Evolutionary conservation across 2,329 filamentous ascomycete species (phyloP).

Genomic region (Ophiostoma tasmaniense): DNA sequence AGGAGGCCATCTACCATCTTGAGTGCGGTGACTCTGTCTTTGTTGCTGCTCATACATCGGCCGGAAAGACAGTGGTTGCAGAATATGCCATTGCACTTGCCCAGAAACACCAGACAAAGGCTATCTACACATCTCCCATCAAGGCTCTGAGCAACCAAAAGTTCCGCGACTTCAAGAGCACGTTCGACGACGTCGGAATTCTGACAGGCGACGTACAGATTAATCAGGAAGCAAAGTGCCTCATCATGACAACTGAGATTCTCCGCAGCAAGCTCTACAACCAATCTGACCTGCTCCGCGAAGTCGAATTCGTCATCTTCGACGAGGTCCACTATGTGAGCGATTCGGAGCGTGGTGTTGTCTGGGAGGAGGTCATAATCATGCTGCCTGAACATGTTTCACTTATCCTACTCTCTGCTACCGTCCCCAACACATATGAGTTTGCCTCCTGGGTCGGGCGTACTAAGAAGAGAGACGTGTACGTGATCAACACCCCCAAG

Average conservation of each 20-base stretch:
- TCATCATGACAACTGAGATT: conserved; percentile 99
- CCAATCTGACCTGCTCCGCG: conserved; percentile 88
- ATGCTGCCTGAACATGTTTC: conserved; percentile 98
- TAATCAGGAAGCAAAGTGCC: conserved; percentile 89
- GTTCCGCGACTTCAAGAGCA: conserved; percentile 84
- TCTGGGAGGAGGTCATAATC: conserved; percentile 99
- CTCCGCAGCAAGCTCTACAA: conserved; percentile 95
- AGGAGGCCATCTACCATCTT: conserved; percentile 95
- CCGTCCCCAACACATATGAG: conserved; percentile 93
- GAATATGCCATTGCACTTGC: conserved; percentile 96
- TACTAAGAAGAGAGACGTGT: conserved; percentile 98
- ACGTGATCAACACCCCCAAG: conserved; percentile 96
- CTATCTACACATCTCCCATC: conserved; percentile 97
- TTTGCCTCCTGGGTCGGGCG: conserved; percentile 97
- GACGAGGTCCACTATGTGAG: conserved; percentile 99
- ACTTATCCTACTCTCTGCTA: conserved; percentile 87
- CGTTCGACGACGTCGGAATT: conserved; percentile 93
- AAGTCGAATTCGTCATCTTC: conserved; percentile 98
- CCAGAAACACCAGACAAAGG: conserved; percentile 98
- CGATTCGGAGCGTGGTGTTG: conserved; percentile 87
- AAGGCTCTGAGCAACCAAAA: conserved; percentile 98
- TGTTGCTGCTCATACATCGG: conserved; percentile 93
- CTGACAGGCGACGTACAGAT: conserved; percentile 97
- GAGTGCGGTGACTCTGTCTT: conserved; percentile 97
- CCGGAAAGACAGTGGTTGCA: conserved; percentile 94